Evolutionary conservation across 2,329 filamentous ascomycete genomes (phyloP).

Genomic region (Rhinocladiella similis): DNA sequence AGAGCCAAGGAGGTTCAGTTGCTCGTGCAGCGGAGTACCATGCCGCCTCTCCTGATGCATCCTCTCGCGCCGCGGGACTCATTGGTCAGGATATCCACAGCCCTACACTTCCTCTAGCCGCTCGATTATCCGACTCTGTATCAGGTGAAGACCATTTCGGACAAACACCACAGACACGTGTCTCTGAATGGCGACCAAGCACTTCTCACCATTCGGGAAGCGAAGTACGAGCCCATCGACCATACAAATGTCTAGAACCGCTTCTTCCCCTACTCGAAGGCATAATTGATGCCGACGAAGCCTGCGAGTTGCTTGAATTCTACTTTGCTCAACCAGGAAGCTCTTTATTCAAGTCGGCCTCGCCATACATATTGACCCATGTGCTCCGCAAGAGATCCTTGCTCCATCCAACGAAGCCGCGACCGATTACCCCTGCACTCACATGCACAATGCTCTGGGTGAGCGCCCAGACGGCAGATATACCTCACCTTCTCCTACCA

Average conservation of each 20-base stretch:
- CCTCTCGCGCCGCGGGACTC: no score
- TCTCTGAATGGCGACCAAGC: no score
- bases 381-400: neutral
- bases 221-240: neutral
- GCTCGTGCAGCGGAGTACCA: no score
- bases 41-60: no score
- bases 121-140: no score
- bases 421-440: neutral
- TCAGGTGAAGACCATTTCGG: no score
- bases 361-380: neutral
- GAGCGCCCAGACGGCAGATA: neutral
- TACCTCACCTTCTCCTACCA: neutral
- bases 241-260: conserved; percentile 1
- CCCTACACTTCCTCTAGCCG: no score
- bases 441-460: neutral
- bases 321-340: conserved; percentile 37
- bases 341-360: neutral
- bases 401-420: neutral
- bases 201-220: no score
- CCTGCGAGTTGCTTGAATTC: conserved; percentile 50
- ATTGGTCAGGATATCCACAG: no score
- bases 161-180: no score
- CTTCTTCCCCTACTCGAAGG: conserved; percentile 42
- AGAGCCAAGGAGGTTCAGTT: no score
- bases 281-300: conserved; percentile 40